Percentiles rank a stretch among this genome's conserved stretches.
These are phyloP conservation scores for Mycena galopus DNA, from an alignment of 768 basidiomycete genomes.

Conservation along the genomic window DNA sequence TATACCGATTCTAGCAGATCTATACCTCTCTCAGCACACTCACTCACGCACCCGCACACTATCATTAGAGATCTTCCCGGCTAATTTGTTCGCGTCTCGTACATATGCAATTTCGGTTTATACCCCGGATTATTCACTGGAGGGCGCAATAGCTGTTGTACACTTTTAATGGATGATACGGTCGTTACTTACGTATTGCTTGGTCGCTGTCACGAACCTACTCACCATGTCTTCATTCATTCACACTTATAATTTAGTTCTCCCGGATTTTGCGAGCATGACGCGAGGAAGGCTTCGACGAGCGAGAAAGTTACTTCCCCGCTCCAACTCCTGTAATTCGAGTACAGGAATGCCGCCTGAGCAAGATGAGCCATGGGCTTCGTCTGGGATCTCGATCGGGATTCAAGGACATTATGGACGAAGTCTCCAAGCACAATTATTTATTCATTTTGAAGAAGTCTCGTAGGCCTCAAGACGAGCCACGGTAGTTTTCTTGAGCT, in stretches of 20 bases:
- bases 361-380: too few relatives aligned
- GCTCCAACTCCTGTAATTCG: too few relatives aligned
- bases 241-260: too few relatives aligned
- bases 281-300: too few relatives aligned
- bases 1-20: conserved; percentile 31
- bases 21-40: conserved; percentile 25
- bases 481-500: conserved; percentile 68
- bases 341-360: too few relatives aligned
- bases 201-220: too few relatives aligned
- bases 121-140: conserved; percentile 14
- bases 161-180: background rate
- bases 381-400: too few relatives aligned
- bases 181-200: background rate
- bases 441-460: conserved; percentile 22
- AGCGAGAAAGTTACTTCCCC: too few relatives aligned
- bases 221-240: too few relatives aligned
- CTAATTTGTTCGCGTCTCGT: background rate
- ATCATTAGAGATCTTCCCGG: background rate
- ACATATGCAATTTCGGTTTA: conserved; percentile 20
- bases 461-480: conserved; percentile 52
- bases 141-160: background rate
- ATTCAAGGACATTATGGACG: too few relatives aligned
- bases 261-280: too few relatives aligned
- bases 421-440: too few relatives aligned
- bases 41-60: conserved; percentile 13